Percentiles rank a stretch among this genome's conserved stretches.
phyloP scores from a whole-genome alignment of 352 stramenopile genomes.

The Phytophthora sojae region DNA sequence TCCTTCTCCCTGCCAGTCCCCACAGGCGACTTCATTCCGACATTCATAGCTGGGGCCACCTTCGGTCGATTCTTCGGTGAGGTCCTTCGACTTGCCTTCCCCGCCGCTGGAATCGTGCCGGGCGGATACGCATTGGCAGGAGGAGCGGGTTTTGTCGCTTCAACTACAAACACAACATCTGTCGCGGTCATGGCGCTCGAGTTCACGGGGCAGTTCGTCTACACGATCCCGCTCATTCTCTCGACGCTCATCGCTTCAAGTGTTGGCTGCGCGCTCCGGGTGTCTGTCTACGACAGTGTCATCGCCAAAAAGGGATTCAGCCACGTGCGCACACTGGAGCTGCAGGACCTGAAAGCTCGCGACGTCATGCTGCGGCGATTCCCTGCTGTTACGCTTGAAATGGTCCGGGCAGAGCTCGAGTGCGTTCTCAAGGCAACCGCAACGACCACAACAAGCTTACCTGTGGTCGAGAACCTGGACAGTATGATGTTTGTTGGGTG shows the following conservation, averaged over 20 bases:
- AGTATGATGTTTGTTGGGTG: slow-evolving; percentile 61
- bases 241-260: slow-evolving; percentile 59
- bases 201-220: slow-evolving; percentile 78
- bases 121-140: slow-evolving; percentile 77
- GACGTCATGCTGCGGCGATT: slow-evolving; percentile 66
- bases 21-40: slow-evolving; percentile 69
- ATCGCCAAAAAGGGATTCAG: slow-evolving; percentile 62
- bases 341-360: slow-evolving; percentile 48
- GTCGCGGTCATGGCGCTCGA: slow-evolving; percentile 81
- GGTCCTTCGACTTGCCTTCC: slow-evolving; percentile 46
- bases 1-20: slow-evolving; percentile 65
- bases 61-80: slow-evolving; percentile 72
- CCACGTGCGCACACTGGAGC: slow-evolving; percentile 62
- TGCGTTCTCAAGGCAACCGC: slow-evolving; percentile 29
- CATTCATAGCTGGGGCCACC: slow-evolving; percentile 62
- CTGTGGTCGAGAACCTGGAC: slow-evolving; percentile 50
- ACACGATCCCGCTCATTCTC: slow-evolving; percentile 67
- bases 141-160: slow-evolving; percentile 64
- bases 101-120: slow-evolving; percentile 43
- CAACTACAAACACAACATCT: slow-evolving; percentile 72
- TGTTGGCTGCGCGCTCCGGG: slow-evolving; percentile 57
- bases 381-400: slow-evolving; percentile 51
- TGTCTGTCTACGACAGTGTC: slow-evolving; percentile 71
- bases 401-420: slow-evolving; percentile 38
- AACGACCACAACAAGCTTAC: slow-evolving; percentile 33